Evolutionary conservation across 2,329 filamentous ascomycete genomes (phyloP).

Genomic region (Colletotrichum orbiculare): DNA sequence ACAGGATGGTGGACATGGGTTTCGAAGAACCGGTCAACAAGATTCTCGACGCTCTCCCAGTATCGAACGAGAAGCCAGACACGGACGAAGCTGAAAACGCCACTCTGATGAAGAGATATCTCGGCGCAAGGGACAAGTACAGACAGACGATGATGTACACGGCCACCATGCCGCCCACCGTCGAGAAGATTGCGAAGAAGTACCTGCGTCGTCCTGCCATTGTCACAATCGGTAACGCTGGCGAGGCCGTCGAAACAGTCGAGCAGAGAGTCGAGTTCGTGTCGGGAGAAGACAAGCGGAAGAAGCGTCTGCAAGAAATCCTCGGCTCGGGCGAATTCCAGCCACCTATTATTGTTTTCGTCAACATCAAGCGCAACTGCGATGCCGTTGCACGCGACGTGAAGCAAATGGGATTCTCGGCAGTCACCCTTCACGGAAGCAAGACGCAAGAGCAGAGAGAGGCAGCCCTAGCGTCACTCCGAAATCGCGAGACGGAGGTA

Average conservation of each 20-base stretch:
- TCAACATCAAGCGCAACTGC: conserved; percentile 99
- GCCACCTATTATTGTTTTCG: conserved; percentile 96
- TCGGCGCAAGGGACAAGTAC: conserved; percentile 83
- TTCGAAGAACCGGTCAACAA: conserved; percentile 99
- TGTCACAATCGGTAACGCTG: conserved; percentile 92
- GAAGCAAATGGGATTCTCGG: conserved; percentile 90
- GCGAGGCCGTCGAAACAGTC: conserved; percentile 96
- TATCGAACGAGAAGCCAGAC: conserved; percentile 95
- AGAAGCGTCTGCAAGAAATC: conserved; percentile 95
- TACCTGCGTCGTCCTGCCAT: conserved; percentile 94
- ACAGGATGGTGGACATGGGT: conserved; percentile 98
- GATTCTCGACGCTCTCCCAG: conserved; percentile 93
- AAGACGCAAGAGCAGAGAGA: conserved; percentile 99
- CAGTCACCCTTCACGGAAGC: conserved; percentile 91
- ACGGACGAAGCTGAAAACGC: conserved; percentile 90
- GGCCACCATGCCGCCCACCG: conserved; percentile 92
- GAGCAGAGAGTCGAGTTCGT: conserved; percentile 97
- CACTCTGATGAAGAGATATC: conserved; percentile 82
- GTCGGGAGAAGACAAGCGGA: conserved; percentile 90
- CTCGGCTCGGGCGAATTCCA: conserved; percentile 82
- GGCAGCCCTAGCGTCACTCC: conserved; percentile 86
- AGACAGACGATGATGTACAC: conserved; percentile 99
- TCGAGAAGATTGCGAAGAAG: conserved; percentile 96
- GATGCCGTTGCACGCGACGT: conserved; percentile 95
- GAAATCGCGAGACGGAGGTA: conserved; percentile 83